Percentiles rank a stretch among this genome's conserved stretches.
These are phyloP conservation scores for Tetrastigma voinierianum DNA, from an alignment of 164 flowering plant species.

Conservation along the genomic window DNA sequence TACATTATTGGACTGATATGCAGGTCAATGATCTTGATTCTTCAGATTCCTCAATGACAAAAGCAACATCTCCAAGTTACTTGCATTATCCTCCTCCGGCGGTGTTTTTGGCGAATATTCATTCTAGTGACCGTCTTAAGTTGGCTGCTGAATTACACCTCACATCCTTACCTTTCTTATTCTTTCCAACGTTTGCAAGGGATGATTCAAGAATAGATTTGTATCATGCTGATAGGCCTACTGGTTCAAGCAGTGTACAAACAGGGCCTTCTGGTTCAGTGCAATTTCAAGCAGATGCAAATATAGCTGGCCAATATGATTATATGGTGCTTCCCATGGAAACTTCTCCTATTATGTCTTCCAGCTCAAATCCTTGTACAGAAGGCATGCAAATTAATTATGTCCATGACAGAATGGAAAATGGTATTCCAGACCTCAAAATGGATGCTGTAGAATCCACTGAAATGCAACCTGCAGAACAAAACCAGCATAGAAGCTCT, in stretches of 20 bases:
- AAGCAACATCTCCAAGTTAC: slow-evolving; percentile 80
- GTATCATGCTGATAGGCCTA: slow-evolving; percentile 33
- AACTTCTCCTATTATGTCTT: slow-evolving; percentile 11
- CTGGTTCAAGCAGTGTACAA: slow-evolving; percentile 32
- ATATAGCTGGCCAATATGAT: slow-evolving; percentile 4
- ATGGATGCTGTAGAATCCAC: slow-evolving; percentile 23
- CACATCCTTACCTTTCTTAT: slow-evolving; percentile 52
- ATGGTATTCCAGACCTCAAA: slow-evolving; percentile 1
- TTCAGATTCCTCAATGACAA: slow-evolving; percentile 79
- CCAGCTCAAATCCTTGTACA: slow-evolving; percentile 7
- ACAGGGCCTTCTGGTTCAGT: slow-evolving; percentile 4
- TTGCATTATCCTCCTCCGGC: slow-evolving; percentile 85
- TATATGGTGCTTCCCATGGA: slow-evolving; percentile 12
- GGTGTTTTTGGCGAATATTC: slow-evolving; percentile 68
- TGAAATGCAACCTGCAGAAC: slow-evolving; percentile 13
- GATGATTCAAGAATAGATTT: slow-evolving; percentile 40
- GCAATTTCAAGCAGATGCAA: slow-evolving; percentile 11
- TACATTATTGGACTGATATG: slow-evolving; percentile 15
- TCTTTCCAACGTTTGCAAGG: slow-evolving; percentile 59
- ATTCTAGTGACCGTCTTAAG: slow-evolving; percentile 37
- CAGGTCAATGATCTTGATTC: slow-evolving; percentile 93
- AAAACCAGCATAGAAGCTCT: slow-evolving; percentile 7
- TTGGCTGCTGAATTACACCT: slow-evolving; percentile 46
- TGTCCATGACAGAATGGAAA: slow-evolving; percentile 2
- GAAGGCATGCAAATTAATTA: slow-evolving; percentile 4